Conservation (phyloP, 345 rosid species). For the Passiflora organensis region DNA sequence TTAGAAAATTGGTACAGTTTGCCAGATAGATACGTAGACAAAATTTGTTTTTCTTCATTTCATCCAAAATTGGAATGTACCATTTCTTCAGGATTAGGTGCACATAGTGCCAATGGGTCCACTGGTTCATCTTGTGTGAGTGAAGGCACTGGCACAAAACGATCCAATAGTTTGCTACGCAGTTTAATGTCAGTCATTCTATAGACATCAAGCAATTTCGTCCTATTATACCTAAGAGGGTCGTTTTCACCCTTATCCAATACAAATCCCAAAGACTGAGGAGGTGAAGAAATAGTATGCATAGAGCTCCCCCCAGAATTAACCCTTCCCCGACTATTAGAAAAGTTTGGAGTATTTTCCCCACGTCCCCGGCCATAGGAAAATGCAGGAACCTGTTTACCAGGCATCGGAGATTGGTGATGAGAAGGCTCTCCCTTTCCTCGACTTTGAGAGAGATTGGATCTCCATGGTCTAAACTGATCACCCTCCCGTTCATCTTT, state of each 20-base stretch:
- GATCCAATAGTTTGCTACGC: conserved; percentile 37
- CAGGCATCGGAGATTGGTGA: conserved; percentile 45
- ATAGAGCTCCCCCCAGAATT: conserved; percentile 46
- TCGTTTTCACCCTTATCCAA: conserved; percentile 55
- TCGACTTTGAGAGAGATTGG: conserved; percentile 53
- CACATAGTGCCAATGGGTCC: conserved; percentile 77
- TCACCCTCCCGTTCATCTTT: conserved; percentile 70
- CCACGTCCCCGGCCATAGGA: conserved; percentile 67
- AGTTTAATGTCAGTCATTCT: conserved; percentile 53
- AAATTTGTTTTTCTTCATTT: too few species aligned
- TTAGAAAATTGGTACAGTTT: neutral
- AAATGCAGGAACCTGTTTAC: conserved; percentile 57
- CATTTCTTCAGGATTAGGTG: conserved; percentile 74
- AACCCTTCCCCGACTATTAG: conserved; percentile 64
- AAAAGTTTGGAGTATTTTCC: conserved; percentile 47
- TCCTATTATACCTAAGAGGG: conserved; percentile 65
- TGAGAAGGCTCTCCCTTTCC: conserved; percentile 73
- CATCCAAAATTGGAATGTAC: conserved; percentile 26
- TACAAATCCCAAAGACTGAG: conserved; percentile 38
- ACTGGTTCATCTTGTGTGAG: conserved; percentile 62
- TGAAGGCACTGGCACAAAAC: conserved; percentile 58
- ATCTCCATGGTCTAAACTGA: conserved; percentile 76
- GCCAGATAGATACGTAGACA: too few species aligned
- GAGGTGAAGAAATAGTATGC: conserved; percentile 29
- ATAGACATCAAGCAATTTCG: conserved; percentile 69